Conservation (phyloP, 495 filamentous ascomycete species). For the Astrocystis sublimbata region DNA sequence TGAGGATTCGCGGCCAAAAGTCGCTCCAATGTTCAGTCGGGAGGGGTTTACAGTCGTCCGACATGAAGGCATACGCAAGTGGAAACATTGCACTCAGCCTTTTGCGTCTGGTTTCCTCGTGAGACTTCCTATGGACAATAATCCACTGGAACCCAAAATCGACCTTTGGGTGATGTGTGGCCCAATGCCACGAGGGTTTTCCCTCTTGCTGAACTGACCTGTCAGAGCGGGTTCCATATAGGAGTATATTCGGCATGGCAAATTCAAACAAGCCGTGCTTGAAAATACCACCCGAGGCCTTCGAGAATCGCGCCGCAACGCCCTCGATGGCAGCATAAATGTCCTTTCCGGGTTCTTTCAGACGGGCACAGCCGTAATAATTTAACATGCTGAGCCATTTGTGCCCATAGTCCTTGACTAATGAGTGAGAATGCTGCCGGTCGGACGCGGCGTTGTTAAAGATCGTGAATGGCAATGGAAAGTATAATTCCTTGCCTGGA, state of each 20-base stretch:
- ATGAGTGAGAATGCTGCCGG: no score
- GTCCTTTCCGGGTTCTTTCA: slow-evolving; percentile 4
- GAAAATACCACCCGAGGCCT: background rate
- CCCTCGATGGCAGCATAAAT: background rate
- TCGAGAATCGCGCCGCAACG: background rate
- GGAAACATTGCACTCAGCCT: no score
- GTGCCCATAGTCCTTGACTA: background rate
- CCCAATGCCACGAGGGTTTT: background rate
- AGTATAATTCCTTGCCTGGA: no score
- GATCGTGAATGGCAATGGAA: no score
- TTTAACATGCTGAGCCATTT: background rate
- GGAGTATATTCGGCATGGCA: background rate
- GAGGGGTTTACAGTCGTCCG: background rate
- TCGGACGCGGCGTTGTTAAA: no score
- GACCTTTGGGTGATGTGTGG: background rate
- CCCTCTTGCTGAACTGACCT: background rate
- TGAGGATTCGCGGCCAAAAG: background rate
- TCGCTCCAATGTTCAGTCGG: background rate
- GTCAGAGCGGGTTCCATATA: background rate
- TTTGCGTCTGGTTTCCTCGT: no score
- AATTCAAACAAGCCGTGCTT: background rate
- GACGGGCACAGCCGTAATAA: background rate
- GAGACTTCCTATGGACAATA: no score
- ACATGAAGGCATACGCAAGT: slow-evolving; percentile 1
- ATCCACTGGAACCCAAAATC: background rate